A percentile compares a stretch with the other conserved stretches of the same genome.
phyloP scores from a whole-genome alignment of 2,329 filamentous ascomycete species.

The Pseudogymnoascus verrucosus region DNA sequence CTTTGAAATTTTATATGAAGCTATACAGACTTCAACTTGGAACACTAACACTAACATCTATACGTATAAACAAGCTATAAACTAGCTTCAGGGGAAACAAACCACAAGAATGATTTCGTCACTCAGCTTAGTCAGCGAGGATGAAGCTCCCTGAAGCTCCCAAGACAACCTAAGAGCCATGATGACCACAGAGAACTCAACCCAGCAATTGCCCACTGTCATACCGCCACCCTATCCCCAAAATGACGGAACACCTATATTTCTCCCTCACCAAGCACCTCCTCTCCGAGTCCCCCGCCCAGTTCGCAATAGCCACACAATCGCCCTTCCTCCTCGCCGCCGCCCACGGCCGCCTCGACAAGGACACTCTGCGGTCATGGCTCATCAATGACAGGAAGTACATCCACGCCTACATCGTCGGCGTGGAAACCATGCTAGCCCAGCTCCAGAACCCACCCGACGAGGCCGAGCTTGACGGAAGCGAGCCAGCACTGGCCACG shows the following conservation, averaged over 20 bases:
- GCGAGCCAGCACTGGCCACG: conserved; percentile 50
- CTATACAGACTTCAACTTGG: too few species aligned
- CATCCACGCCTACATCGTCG: conserved; percentile 61
- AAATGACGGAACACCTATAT: conserved; percentile 2
- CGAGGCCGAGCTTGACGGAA: conserved; percentile 26
- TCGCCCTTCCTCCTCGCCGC: conserved; percentile 59
- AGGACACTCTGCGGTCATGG: conserved; percentile 53
- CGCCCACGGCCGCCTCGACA: conserved; percentile 52
- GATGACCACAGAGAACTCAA: not conserved
- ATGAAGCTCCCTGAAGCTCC: not conserved
- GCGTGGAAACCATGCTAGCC: conserved; percentile 55
- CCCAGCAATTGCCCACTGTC: not conserved
- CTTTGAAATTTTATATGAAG: too few species aligned
- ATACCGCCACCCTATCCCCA: not conserved
- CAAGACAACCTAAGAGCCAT: not conserved
- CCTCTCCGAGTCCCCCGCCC: conserved; percentile 35
- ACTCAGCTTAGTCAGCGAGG: not conserved
- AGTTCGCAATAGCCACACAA: conserved; percentile 51
- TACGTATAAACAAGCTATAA: too few species aligned
- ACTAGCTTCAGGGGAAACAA: not conserved
- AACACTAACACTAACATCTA: too few species aligned
- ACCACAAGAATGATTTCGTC: not conserved
- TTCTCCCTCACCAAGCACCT: conserved; percentile 50
- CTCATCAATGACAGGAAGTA: conserved; percentile 66
- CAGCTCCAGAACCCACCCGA: conserved; percentile 49